Evolutionary conservation across 352 stramenopile species (phyloP).

Genomic region (Globisporangium cylindrosporum): DNA sequence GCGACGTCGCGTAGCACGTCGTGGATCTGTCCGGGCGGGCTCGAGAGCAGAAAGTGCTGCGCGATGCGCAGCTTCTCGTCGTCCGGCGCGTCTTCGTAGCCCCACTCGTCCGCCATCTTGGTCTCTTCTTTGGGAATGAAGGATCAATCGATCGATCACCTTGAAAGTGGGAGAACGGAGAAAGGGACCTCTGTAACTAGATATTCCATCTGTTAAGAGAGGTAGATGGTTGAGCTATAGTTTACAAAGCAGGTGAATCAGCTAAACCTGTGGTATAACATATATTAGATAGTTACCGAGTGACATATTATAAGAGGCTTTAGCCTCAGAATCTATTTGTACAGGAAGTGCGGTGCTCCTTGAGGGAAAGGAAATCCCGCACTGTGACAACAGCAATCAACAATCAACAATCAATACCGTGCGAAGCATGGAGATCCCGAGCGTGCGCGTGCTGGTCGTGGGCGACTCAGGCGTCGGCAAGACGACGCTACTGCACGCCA

Average conservation of each 20-base stretch:
- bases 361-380: background rate
- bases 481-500: constrained; percentile 60
- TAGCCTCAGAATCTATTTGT: background rate
- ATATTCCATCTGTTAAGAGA: background rate
- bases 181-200: background rate
- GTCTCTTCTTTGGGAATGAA: constrained; percentile 3
- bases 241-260: background rate
- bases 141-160: background rate
- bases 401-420: background rate
- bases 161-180: background rate
- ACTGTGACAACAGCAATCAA: background rate
- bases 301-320: background rate
- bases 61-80: constrained; percentile 90
- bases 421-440: constrained; percentile 61
- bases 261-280: background rate
- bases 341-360: background rate
- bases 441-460: constrained; percentile 75
- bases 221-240: background rate
- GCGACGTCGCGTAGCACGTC: constrained; percentile 83
- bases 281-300: background rate
- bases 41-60: constrained; percentile 88
- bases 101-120: constrained; percentile 65
- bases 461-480: constrained; percentile 87
- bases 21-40: constrained; percentile 86
- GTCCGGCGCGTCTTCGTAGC: constrained; percentile 70